Conservation (phyloP, 106 monocot genomes). For the Dendrobium chrysotoxum region DNA sequence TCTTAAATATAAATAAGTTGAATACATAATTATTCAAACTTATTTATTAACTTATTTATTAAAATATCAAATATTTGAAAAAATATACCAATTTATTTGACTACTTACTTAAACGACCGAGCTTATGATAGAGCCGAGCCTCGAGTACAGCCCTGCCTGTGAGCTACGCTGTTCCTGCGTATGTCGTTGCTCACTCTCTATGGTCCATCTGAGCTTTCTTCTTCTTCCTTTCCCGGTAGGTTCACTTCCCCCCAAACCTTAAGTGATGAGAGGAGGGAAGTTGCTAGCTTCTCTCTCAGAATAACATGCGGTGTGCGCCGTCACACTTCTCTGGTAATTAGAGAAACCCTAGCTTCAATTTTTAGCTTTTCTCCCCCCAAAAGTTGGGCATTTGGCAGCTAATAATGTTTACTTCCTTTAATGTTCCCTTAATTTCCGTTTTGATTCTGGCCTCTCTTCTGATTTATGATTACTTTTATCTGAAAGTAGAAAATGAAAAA, state of each 20-base stretch:
- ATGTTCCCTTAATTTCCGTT: not conserved
- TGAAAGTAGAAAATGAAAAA: not conserved
- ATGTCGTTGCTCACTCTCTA: not conserved
- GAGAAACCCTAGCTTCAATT: constrained; percentile 1
- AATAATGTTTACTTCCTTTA: not conserved
- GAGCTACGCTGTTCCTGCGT: not conserved
- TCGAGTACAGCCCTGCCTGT: too few species aligned
- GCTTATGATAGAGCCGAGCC: too few species aligned
- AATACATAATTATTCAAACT: too few species aligned
- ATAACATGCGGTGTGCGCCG: not conserved
- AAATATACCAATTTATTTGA: too few species aligned
- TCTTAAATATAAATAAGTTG: too few species aligned
- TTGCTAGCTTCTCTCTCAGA: not conserved
- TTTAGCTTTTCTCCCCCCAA: not conserved
- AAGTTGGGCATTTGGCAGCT: not conserved
- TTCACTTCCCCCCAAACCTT: too few species aligned
- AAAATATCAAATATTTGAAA: too few species aligned
- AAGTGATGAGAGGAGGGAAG: not conserved
- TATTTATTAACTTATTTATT: too few species aligned
- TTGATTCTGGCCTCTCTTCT: not conserved
- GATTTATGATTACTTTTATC: not conserved
- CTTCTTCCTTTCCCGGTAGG: not conserved
- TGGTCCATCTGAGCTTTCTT: not conserved
- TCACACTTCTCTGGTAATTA: not conserved
- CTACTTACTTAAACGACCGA: too few species aligned